Evolutionary conservation across 1,139 yeast species (phyloP), one percentile per base, ranked within the genome.

Genomic region (Kurtzmaniella quercitrusa): DNA sequence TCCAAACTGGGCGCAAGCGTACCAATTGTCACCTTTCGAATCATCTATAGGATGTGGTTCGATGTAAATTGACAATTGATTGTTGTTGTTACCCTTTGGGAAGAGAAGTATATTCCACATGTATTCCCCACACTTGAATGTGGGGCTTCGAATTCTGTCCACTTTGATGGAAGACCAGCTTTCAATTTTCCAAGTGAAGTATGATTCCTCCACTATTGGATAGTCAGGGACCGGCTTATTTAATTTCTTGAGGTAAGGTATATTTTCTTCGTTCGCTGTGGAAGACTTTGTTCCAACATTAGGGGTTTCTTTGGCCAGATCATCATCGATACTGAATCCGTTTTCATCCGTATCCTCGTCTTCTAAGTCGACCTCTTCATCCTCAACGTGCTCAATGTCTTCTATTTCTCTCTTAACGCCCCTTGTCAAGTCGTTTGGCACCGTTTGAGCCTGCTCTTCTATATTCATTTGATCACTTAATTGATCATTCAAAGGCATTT

Each of bases 1-100:
- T 2, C 88, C 88, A 64, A 93, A 93, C 57, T 89, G 96, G 2
- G 95, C 95, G 65, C 98, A 91, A 16, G 82, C 84, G 47, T 82
- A 80, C 96, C 97, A 89, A 43, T 74, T 68, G 26, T 60, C 60
- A 43, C 71, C 76, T 12, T 57, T 61, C 22, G 61, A 68, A 12
- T 54, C 56, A 2, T 54, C 57, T 22, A 61, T 54, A 3, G 82
- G 82, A 45, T 72, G 79, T 2, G 82, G 82, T 50, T 83, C 89
- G 54, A 84, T 62, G 57, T 84, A 84, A 16, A 83, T 61, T 2
- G 91, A 84, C 12, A 84, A 54, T n/a, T 51, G 50, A 42, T 63
- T 64, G 46, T 69, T 66, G 43, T 73, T 71, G 51, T 82, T 82
- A 3, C 93, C 95, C 43, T 75, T 76, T 0, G 96, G 96, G 57